phyloP scores from a whole-genome alignment of 164 flowering plant genomes.

The Warburgia ugandensis region DNA sequence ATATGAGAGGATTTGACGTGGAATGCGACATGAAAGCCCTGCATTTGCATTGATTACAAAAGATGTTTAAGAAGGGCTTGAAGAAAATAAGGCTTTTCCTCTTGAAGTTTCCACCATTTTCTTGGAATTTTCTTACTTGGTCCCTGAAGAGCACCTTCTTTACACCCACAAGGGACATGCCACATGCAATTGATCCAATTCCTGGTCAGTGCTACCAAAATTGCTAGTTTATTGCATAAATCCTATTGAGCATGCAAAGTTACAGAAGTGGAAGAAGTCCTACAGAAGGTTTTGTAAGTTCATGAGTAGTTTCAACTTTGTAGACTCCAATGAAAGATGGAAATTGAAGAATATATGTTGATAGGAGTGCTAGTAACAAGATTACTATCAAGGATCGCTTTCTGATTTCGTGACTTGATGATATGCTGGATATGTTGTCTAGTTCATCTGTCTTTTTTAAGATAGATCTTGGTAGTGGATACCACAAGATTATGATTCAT shows the following conservation, averaged over 20 bases:
- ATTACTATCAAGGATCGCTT: not conserved
- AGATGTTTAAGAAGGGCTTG: too few relatives aligned
- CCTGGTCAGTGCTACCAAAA: not conserved
- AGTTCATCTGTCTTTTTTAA: not conserved
- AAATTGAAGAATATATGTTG: not conserved
- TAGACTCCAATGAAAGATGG: not conserved
- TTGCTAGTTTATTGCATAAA: too few relatives aligned
- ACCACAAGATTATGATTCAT: not conserved
- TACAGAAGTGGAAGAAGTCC: not conserved
- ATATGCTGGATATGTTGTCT: not conserved
- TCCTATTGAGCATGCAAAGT: not conserved
- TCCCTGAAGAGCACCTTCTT: too few relatives aligned
- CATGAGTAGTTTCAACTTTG: not conserved
- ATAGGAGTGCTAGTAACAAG: not conserved
- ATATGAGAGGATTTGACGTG: too few relatives aligned
- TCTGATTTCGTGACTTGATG: not conserved
- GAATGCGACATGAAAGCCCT: not conserved
- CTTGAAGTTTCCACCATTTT: too few relatives aligned
- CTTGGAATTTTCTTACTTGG: too few relatives aligned
- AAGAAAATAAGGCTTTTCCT: too few relatives aligned
- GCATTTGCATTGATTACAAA: too few relatives aligned
- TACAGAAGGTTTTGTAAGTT: not conserved
- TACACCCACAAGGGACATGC: not conserved
- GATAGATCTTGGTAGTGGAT: not conserved
- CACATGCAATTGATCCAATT: not conserved